Conservation (phyloP, 257 asterid genomes). For the Verbena officinalis region DNA sequence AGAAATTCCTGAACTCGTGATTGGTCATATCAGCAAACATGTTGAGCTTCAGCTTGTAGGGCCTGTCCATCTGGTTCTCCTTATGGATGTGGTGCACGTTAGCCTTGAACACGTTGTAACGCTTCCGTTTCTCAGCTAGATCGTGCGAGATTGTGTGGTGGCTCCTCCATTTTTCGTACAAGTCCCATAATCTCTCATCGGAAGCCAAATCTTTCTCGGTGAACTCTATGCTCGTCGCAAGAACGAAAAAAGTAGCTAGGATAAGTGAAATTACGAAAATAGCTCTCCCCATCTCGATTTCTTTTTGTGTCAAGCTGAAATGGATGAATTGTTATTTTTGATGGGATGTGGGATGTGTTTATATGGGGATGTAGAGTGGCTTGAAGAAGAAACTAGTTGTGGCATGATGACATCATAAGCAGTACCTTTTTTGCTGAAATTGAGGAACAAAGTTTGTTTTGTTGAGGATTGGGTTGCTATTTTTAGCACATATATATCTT, state of each 20-base stretch:
- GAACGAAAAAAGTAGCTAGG: slow-evolving; percentile 38
- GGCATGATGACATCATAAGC: slow-evolving; percentile 24
- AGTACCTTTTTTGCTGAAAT: slow-evolving; percentile 32
- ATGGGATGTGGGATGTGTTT: slow-evolving; percentile 2
- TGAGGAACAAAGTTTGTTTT: slow-evolving; percentile 30
- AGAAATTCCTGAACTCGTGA: slow-evolving; percentile 62
- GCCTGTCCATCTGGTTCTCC: slow-evolving; percentile 72
- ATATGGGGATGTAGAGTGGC: slow-evolving; percentile 28
- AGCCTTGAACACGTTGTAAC: slow-evolving; percentile 83
- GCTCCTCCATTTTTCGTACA: slow-evolving; percentile 85
- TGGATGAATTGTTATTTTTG: background rate
- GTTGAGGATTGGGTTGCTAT: slow-evolving; percentile 34
- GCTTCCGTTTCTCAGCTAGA: slow-evolving; percentile 59
- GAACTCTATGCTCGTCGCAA: slow-evolving; percentile 61
- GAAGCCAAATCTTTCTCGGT: slow-evolving; percentile 71
- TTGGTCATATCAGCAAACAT: slow-evolving; percentile 77
- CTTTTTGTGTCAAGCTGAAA: slow-evolving; percentile 19
- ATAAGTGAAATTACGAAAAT: slow-evolving; percentile 35
- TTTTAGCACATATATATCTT: slow-evolving; percentile 33
- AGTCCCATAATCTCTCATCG: slow-evolving; percentile 77
- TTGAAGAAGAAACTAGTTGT: slow-evolving; percentile 27
- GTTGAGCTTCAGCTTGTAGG: slow-evolving; percentile 86
- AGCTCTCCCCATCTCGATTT: slow-evolving; percentile 42
- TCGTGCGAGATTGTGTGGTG: slow-evolving; percentile 73
- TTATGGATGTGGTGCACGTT: slow-evolving; percentile 68